Evolutionary conservation across 106 monocot species (phyloP), one percentile per base, ranked within the genome.

Genomic region (Dendrobium nobile): DNA sequence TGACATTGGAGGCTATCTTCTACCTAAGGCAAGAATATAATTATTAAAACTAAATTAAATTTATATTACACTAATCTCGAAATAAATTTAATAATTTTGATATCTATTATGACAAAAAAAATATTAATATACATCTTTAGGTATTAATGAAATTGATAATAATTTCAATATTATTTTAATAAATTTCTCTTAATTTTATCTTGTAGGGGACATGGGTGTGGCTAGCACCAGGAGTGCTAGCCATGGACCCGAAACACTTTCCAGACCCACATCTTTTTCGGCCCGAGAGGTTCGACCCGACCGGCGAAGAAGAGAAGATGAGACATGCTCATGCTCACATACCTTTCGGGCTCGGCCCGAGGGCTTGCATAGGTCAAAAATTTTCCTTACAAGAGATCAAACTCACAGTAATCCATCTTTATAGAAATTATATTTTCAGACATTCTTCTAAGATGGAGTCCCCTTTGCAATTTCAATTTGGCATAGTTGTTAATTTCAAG

Each of bases 21-120:
- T 96, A n/a, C 96, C 96, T 75, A 96, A 96, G 93, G 96, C 90
- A 88, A 19, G 56, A 37, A 37, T 37, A 37, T 37, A 37, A 37
- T 37, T 54, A 54, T 10, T 54, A 54, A 54, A 10, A 3, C 1
- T 54, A 54, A 54, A 13, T 37, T 54, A 54, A 54, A 54, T 54
- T 54, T 10, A 16, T 54, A 0, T 51, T 51, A 51, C 13, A 51
- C 13, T 51, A 51, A 9, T 51, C 7, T 51, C 2, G 2, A 51
- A 9, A 51, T 51, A 51, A 51, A 7, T 51, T 0, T 51, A 51
- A 51, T 54, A 54, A 54, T 54, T 54, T 10, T 54, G 16, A 9
- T 54, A 54, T 54, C 16, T 54, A 10, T 10, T 54, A 2, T 54
- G 16, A 1, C 3, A 10, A 3, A 10, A 3, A 10, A 54, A 10